These are phyloP conservation scores for Phytophthora citricola DNA, from an alignment of 352 stramenopile species.

Conservation along the genomic window DNA sequence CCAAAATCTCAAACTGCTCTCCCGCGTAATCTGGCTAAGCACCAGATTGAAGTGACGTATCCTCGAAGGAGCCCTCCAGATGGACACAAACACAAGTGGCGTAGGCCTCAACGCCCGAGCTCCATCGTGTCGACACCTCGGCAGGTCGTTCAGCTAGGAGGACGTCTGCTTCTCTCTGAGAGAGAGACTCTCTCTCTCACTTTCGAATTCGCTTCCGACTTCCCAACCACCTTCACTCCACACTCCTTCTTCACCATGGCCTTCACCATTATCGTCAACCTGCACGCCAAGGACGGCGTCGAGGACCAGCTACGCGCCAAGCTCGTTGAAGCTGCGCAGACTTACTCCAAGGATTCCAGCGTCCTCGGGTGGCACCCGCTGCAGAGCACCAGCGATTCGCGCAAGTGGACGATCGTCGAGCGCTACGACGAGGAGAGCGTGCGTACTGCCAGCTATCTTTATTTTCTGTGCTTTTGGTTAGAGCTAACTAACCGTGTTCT, in stretches of 20 bases:
- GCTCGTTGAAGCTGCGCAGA: conserved; percentile 22
- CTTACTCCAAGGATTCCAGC: conserved; percentile 22
- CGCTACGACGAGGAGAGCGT: conserved; percentile 31
- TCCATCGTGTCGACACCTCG: not conserved
- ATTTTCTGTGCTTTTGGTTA: not conserved
- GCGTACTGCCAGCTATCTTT: conserved; percentile 6
- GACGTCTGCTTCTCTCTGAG: not conserved
- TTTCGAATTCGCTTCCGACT: conserved; percentile 26
- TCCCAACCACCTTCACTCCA: conserved; percentile 6
- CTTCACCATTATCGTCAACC: conserved; percentile 27
- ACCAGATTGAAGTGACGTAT: conserved; percentile 13
- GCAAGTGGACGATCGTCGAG: conserved; percentile 35
- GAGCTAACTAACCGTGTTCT: conserved; percentile 3
- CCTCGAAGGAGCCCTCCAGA: not conserved
- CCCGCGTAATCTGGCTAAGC: conserved; percentile 7
- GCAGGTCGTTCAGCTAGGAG: not conserved
- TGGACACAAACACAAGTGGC: conserved; percentile 1
- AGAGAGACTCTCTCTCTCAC: conserved; percentile 11
- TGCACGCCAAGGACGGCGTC: conserved; percentile 29
- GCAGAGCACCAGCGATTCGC: conserved; percentile 22
- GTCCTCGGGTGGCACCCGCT: conserved; percentile 21
- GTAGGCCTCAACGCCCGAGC: not conserved
- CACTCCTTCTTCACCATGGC: conserved; percentile 16
- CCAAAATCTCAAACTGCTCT: not conserved
- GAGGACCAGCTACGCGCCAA: conserved; percentile 29